phyloP scores from a whole-genome alignment of 257 asterid species.

The Solanum paucissectum region DNA sequence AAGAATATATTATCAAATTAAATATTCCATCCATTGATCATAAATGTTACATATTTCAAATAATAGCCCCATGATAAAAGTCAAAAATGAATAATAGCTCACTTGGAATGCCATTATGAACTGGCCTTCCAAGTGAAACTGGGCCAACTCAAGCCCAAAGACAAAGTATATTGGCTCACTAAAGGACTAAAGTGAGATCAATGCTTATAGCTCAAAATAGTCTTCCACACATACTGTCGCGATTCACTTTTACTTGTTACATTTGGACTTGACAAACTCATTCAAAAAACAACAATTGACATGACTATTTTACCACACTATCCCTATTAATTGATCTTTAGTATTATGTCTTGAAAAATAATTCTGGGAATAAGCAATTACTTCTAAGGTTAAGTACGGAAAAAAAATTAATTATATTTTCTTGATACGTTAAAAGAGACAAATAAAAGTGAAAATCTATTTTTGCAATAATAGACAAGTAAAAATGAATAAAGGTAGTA shows the following conservation, averaged over 20 bases:
- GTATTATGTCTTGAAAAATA: neutral
- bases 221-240: neutral
- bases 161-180: neutral
- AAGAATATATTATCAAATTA: neutral
- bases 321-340: neutral
- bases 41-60: neutral
- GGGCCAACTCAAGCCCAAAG: neutral
- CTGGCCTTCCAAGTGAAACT: neutral
- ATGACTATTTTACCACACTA: neutral
- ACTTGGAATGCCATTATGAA: neutral
- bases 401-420: too few species aligned
- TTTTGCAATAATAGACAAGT: neutral
- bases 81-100: too few species aligned
- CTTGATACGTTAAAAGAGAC: neutral
- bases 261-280: too few species aligned
- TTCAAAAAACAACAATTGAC: neutral
- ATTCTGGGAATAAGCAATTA: too few species aligned
- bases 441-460: neutral
- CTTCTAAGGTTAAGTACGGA: too few species aligned
- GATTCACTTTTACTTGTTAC: neutral
- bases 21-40: neutral
- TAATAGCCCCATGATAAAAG: neutral
- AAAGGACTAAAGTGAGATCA: neutral
- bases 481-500: too few species aligned
- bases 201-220: neutral